Evolutionary conservation across 352 stramenopile genomes (phyloP).

Genomic region (Globisporangium rhizosaccharum): DNA sequence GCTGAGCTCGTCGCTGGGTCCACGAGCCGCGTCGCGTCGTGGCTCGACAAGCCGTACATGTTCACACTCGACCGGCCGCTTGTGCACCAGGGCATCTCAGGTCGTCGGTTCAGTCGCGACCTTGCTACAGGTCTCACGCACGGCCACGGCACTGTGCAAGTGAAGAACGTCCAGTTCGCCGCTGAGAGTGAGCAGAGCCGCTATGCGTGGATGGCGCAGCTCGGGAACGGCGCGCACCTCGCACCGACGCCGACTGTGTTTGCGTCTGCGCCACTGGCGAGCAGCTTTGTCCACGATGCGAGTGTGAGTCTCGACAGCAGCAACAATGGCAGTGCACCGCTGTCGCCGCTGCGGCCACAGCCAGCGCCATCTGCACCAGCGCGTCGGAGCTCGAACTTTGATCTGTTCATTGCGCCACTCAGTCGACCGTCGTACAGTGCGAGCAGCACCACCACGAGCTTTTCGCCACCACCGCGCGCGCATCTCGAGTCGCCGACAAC

Average conservation of each 20-base stretch:
- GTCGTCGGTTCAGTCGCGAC: slow-evolving; percentile 37
- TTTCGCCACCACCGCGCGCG: slow-evolving; percentile 3
- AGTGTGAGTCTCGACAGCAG: neutral
- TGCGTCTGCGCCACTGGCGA: neutral
- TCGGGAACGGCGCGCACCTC: slow-evolving; percentile 13
- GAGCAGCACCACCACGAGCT: neutral
- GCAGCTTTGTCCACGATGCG: neutral
- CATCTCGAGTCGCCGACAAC: slow-evolving; percentile 12
- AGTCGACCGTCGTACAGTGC: neutral
- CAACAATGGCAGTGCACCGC: neutral
- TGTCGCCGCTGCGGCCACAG: neutral
- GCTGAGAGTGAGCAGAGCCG: slow-evolving; percentile 26
- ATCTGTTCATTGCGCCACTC: neutral
- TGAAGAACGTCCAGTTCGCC: slow-evolving; percentile 32
- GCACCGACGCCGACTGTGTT: neutral
- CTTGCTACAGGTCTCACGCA: slow-evolving; percentile 16
- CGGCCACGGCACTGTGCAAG: slow-evolving; percentile 32
- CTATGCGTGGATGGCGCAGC: slow-evolving; percentile 25
- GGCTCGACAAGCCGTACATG: slow-evolving; percentile 30
- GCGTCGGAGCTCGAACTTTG: neutral
- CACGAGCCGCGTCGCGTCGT: slow-evolving; percentile 23
- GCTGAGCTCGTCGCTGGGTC: slow-evolving; percentile 15
- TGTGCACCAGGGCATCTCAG: slow-evolving; percentile 25
- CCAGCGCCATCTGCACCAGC: neutral
- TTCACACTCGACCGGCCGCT: slow-evolving; percentile 34